Base-by-base conservation (phyloP, 179 eudicot species). In the Patellifolia procumbens region DNA sequence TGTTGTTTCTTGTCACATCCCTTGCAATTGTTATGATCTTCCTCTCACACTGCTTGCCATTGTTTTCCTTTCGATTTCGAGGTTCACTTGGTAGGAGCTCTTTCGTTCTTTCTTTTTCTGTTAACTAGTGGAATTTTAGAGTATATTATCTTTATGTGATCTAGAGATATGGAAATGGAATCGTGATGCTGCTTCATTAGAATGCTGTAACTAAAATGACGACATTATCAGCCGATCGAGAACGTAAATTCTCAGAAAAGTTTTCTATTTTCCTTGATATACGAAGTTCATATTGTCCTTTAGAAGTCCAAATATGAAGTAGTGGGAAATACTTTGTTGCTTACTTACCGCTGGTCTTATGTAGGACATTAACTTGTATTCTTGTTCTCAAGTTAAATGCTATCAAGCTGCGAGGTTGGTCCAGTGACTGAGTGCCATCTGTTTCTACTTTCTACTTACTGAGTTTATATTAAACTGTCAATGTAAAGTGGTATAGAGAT, bases 251-350 rank as follows among this genome's bases (percentile, higher is more conserved):
- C 63, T 11, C 19, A 28, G 7, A n/a, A 8, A 19, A 20, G 28
- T n/a, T 2, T 53, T 28, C 4, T 24, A 3, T 58, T 26, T 56
- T 58, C 17, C 17, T 58, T 8, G 31, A n/a, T n/a, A n/a, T n/a
- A n/a, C n/a, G n/a, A n/a, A 64, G 29, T 20, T 64, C 68, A 64
- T 32, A 37, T 64, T 64, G 5, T 11, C 48, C 68, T 64, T 63
- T 7, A 17, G 48, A 37, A 37, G 26, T 37, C 68, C 42, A 32
- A 17, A 17, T 17, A 62, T 61, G 66, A 61, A 2, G 11, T 31
- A 61, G 46, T 64, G 3, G 15, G 26, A 37, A 62, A 31, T 62
- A n/a, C 46, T 20, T 20, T 64, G 10, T 24, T 62, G 68, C 46
- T 20, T 64, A 19, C 46, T 62, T n/a, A n/a, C n/a, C n/a, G n/a